These are phyloP conservation scores for Fusarium irregulare DNA, from an alignment of 2,329 filamentous ascomycete genomes.

Conservation along the genomic window DNA sequence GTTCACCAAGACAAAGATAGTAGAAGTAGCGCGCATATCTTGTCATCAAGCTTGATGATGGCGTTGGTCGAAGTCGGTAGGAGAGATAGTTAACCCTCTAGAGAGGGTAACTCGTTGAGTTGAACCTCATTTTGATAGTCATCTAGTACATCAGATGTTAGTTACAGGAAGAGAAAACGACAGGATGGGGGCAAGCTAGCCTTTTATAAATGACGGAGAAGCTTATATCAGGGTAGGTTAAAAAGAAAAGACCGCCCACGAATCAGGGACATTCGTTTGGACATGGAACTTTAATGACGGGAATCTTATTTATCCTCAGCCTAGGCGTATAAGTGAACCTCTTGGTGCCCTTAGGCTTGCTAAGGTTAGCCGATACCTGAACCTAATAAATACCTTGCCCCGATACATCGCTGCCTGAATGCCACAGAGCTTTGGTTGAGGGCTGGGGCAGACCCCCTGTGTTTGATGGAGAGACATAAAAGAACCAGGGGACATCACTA, in stretches of 20 bases:
- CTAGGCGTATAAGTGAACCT: too few relatives aligned
- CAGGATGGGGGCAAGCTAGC: too few relatives aligned
- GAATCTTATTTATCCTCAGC: neutral
- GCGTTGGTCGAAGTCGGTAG: neutral
- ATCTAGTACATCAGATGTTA: neutral
- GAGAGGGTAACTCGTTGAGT: neutral
- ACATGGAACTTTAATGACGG: neutral
- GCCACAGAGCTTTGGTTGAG: neutral
- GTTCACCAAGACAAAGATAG: neutral
- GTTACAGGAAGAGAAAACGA: neutral
- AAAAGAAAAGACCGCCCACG: neutral
- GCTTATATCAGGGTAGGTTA: neutral
- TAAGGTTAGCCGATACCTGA: too few relatives aligned
- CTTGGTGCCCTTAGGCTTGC: too few relatives aligned
- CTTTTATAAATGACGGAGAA: neutral
- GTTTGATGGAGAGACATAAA: neutral
- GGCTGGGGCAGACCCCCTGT: too few relatives aligned
- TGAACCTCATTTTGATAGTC: accelerated
- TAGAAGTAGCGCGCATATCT: neutral
- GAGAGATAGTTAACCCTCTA: neutral
- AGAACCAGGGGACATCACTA: neutral
- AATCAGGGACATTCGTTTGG: neutral
- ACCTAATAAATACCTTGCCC: too few relatives aligned
- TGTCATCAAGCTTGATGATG: neutral
- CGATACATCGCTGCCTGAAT: neutral